phyloP scores from a whole-genome alignment of 2,329 filamentous ascomycete species.

The Gaeumannomyces sp. region DNA sequence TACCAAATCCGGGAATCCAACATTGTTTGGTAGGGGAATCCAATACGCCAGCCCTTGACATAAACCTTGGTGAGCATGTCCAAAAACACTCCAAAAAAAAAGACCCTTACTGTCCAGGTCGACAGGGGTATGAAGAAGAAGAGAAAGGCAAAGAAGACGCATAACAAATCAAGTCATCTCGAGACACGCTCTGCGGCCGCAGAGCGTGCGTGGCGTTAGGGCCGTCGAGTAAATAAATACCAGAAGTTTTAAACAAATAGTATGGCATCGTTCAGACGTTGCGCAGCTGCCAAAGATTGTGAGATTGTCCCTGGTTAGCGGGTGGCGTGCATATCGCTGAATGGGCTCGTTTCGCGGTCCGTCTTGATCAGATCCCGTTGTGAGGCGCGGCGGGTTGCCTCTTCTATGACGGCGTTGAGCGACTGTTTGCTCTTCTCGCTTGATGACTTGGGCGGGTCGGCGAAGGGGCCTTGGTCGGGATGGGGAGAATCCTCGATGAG shows the following conservation, averaged over 20 bases:
- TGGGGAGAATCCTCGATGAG: constrained; percentile 44
- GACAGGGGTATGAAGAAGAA: constrained; percentile 1
- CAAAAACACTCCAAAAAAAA: constrained; percentile 1
- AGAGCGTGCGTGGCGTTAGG: not conserved
- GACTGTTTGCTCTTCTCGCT: constrained; percentile 35
- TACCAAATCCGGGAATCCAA: not conserved
- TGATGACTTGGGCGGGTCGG: constrained; percentile 41
- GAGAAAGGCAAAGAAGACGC: not conserved
- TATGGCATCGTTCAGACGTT: not conserved
- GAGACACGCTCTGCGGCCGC: not conserved
- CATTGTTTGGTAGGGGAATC: not conserved
- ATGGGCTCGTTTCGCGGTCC: constrained; percentile 39
- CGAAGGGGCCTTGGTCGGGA: constrained; percentile 53
- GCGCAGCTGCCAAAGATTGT: not conserved
- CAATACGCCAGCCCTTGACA: not conserved
- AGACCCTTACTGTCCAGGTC: not conserved
- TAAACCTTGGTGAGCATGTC: not conserved
- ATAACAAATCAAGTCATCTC: not conserved
- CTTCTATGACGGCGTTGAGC: constrained; percentile 51
- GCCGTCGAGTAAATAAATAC: not conserved
- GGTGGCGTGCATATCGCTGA: constrained; percentile 53
- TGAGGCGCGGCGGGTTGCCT: constrained; percentile 37
- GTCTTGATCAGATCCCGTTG: constrained; percentile 27
- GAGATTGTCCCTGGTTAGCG: constrained; percentile 18
- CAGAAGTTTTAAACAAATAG: not conserved